These are phyloP conservation scores for Clarireedia monteithiana DNA, from an alignment of 2,329 filamentous ascomycete genomes.

Conservation along the genomic window DNA sequence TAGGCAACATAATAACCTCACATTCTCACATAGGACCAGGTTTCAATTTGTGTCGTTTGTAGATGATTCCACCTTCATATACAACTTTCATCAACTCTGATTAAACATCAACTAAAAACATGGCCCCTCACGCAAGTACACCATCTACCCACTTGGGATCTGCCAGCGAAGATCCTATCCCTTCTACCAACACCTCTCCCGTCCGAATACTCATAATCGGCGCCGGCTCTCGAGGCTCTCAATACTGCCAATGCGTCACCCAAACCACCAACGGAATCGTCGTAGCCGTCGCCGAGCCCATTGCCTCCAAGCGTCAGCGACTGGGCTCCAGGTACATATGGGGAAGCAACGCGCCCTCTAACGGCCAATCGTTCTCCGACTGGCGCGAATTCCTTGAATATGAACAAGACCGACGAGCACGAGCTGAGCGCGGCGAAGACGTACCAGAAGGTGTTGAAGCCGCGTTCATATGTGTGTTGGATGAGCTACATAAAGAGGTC, in stretches of 20 bases:
- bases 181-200: slow-evolving; percentile 31
- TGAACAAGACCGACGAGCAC: slow-evolving; percentile 54
- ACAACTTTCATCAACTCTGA: neutral
- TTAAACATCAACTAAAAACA: slow-evolving; percentile 3
- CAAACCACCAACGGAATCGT: slow-evolving; percentile 60
- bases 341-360: slow-evolving; percentile 41
- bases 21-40: too few species aligned
- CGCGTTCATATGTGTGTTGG: slow-evolving; percentile 68
- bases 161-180: slow-evolving; percentile 18
- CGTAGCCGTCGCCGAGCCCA: slow-evolving; percentile 73
- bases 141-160: neutral
- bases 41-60: neutral
- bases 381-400: slow-evolving; percentile 74
- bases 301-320: slow-evolving; percentile 63
- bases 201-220: slow-evolving; percentile 73
- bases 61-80: neutral
- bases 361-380: slow-evolving; percentile 61
- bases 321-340: slow-evolving; percentile 71
- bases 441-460: slow-evolving; percentile 40
- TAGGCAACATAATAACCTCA: too few species aligned
- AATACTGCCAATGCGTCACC: slow-evolving; percentile 64
- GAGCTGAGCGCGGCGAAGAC: slow-evolving; percentile 40
- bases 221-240: slow-evolving; percentile 69
- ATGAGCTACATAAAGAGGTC: slow-evolving; percentile 81
- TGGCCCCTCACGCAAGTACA: slow-evolving; percentile 26